Base-by-base conservation (phyloP, 306 rosid species). In the Datisca glomerata region DNA sequence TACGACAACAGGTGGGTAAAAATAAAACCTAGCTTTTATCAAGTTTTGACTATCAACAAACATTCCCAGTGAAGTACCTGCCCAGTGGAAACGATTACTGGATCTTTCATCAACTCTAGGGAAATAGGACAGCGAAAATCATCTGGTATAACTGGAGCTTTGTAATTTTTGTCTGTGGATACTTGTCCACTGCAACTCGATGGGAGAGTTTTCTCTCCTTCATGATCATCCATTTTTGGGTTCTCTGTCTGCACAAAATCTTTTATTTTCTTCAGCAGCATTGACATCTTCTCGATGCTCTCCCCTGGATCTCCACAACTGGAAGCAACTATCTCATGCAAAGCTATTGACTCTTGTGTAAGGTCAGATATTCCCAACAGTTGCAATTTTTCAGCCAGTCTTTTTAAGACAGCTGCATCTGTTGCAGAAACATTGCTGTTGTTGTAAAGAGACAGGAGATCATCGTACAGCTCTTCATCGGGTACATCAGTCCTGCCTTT, bases 121-220 rank as follows among this genome's bases (percentile, higher is more conserved):
- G 98, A 80, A 60, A 91, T 85, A 6, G 98, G 98, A 74, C 98
- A 91, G 34, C 86, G 81, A 58, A 91, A 91, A 75, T 91, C 98
- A 56, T 76, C 80, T 6, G 98, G 98, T 43, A 91, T 62, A 49
- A 64, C 61, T 42, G 78, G 72, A 14, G 53, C 59, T 57, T 66
- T 74, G 60, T 71, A 73, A 55, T 56, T 73, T 52, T 48, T 74
- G 9, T 80, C 87, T 35, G 45, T 59, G 43, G 67, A 45, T 47
- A 61, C 55, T 34, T 66, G 80, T 20, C 67, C 66, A 21, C 67
- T 61, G 67, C 70, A 67, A 59, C 68, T 67, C 36, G 76, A 65
- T 21, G 74, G 57, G 51, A 55, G 29, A 45, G 41, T 51, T 53
- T 68, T 70, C 53, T 61, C 84, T 38, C 56, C 58, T 23, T 64